Conservation (phyloP, 352 stramenopile species). For the Globisporangium spiculum region DNA sequence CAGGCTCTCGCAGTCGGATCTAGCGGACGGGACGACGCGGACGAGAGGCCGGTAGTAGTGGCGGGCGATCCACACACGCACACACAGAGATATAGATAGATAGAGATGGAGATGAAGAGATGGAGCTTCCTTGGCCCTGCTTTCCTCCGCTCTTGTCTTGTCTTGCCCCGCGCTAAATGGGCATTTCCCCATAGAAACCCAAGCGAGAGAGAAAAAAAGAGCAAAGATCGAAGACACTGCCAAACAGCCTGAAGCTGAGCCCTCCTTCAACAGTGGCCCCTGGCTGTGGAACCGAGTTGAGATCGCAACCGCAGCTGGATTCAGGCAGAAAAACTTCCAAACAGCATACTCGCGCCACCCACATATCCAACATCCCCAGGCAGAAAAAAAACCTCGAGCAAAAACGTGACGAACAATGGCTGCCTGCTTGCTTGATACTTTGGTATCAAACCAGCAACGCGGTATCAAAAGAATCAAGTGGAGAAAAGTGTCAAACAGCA, state of each 20-base stretch:
- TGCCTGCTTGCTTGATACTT: background rate
- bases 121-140: slow-evolving; percentile 1
- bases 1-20: slow-evolving; percentile 4
- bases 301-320: background rate
- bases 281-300: background rate
- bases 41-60: background rate
- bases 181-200: background rate
- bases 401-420: slow-evolving; percentile 11
- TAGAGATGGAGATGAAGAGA: background rate
- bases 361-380: slow-evolving; percentile 7
- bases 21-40: background rate
- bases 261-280: slow-evolving; percentile 6
- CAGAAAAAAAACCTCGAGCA: slow-evolving; percentile 4
- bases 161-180: slow-evolving; percentile 5
- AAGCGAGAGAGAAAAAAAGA: slow-evolving; percentile 11
- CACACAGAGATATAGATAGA: background rate
- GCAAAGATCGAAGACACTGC: slow-evolving; percentile 9
- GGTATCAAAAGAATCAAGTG: slow-evolving; percentile 7
- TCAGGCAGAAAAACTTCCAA: background rate
- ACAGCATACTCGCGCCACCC: background rate
- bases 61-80: background rate
- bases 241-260: background rate
- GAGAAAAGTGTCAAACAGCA: background rate
- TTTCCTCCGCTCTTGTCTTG: background rate
- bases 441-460: background rate